phyloP scores from a whole-genome alignment of 768 basidiomycete genomes.

The Rubroboletus satanas region DNA sequence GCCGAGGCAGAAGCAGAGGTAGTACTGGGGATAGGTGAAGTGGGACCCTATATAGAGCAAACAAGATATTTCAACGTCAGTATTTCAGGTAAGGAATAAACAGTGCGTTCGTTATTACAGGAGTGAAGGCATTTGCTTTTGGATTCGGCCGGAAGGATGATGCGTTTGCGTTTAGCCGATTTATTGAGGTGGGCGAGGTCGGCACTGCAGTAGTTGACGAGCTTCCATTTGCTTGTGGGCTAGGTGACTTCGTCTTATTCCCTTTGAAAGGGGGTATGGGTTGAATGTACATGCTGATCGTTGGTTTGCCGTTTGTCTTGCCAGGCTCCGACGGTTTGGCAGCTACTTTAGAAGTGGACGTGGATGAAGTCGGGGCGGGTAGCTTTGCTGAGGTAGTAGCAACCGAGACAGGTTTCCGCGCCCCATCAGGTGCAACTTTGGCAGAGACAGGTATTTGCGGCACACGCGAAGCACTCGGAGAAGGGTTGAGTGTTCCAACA shows the following conservation, averaged over 20 bases:
- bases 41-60: constrained; percentile 37
- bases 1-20: constrained; percentile 45
- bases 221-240: constrained; percentile 30
- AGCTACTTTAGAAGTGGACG: constrained; percentile 30
- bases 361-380: constrained; percentile 26
- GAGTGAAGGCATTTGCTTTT: constrained; percentile 73
- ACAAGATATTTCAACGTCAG: constrained; percentile 17
- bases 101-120: constrained; percentile 38
- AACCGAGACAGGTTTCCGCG: constrained; percentile 27
- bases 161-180: constrained; percentile 82
- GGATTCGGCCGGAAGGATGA: constrained; percentile 88
- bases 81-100: constrained; percentile 5
- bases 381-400: constrained; percentile 25
- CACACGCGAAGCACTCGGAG: constrained; percentile 47
- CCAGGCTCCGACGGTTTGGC: constrained; percentile 30
- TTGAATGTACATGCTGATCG: constrained; percentile 77
- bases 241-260: constrained; percentile 37
- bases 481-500: constrained; percentile 35
- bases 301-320: constrained; percentile 42
- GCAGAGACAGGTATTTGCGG: constrained; percentile 30
- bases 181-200: constrained; percentile 52
- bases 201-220: constrained; percentile 36
- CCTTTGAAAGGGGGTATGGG: constrained; percentile 90
- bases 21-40: constrained; percentile 43
- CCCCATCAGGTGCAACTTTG: constrained; percentile 30